Evolutionary conservation across 2,329 filamentous ascomycete species (phyloP), one percentile per base, ranked within the genome.

Genomic region (Penicillium sp.): DNA sequence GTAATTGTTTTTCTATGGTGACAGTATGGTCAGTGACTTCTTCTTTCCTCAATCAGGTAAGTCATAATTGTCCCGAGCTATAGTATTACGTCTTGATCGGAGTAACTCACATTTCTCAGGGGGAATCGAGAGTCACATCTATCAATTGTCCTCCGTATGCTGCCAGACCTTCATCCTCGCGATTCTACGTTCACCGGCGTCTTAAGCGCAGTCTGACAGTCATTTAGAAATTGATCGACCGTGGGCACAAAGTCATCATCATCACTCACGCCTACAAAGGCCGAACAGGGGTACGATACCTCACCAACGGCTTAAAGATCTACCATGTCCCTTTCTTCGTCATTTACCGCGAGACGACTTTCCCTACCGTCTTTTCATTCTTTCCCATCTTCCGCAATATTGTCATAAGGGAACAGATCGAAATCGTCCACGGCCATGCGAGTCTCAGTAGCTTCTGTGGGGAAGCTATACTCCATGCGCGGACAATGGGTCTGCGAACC

Each of bases 361-460:
- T 99, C 66, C 94, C 94, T 0, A 97, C 95, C 5, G 91, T 99
- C 67, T 97, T 97, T 77, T 96, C 93, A 28, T 96, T 96, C 77
- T 99, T 99, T 65, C 94, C 95, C 9, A 85, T 96, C n/a, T 92
- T 99, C 66, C 86, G 94, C 52, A 95, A 97, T 64, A 97, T 99
- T 64, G 84, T 96, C 57, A 88, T 99, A 56, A 86, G 94, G 42
- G 94, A 99, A 74, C 84, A 87, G 55, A 96, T 99, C 62, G 88
- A 97, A 71, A 99, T 99, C 64, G 92, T 99, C 0, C 94, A 99
- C 70, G 94, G 93, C n/a, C 94, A 99, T 77, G 93, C 84, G 29
- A 96, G 90, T 69, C 79, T 99, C 56, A 96, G 91, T 72, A 95
- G 86, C 69, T 80, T 99, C 46, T 96, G 93, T 68, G 89, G 95